Percentiles rank a stretch among this genome's conserved stretches.
Evolutionary conservation across 345 rosid species (phyloP).

Genomic region (Theobroma cacao): DNA sequence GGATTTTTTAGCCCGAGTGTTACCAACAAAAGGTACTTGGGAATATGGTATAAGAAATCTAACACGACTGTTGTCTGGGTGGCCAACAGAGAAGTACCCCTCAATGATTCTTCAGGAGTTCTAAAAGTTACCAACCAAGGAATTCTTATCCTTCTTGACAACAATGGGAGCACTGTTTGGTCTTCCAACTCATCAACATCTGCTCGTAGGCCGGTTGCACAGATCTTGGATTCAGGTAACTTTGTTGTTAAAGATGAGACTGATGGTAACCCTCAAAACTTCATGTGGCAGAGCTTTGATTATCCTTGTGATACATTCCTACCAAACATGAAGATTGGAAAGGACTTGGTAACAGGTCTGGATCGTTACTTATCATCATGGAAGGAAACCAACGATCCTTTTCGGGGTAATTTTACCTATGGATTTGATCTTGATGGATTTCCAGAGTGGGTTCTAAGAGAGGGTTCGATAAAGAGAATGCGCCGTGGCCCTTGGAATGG

Average conservation of each 20-base stretch:
- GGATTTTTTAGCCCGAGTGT: neutral
- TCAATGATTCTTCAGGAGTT: conserved; percentile 26
- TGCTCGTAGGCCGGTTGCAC: too few relatives aligned
- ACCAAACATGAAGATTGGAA: too few relatives aligned
- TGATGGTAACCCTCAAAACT: too few relatives aligned
- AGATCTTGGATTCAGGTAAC: too few relatives aligned
- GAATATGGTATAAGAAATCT: conserved; percentile 13
- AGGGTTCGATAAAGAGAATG: conserved; percentile 3
- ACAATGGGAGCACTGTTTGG: conserved; percentile 21
- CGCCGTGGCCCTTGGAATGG: conserved; percentile 53
- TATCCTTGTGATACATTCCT: too few relatives aligned
- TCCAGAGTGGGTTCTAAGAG: conserved; percentile 32
- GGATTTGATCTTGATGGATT: conserved; percentile 28
- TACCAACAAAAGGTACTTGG: neutral
- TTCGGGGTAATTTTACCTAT: conserved; percentile 21
- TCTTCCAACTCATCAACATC: conserved; percentile 22
- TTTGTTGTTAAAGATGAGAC: too few relatives aligned
- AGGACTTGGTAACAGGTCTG: too few relatives aligned
- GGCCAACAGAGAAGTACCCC: conserved; percentile 30
- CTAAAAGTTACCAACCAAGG: conserved; percentile 24
- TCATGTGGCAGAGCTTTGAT: too few relatives aligned
- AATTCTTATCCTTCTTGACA: conserved; percentile 16
- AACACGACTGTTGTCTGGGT: conserved; percentile 35
- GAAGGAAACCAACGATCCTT: conserved; percentile 41
- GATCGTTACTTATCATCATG: too few relatives aligned